Base-by-base conservation (phyloP, 176 grass and related monocot genomes). In the Alopecurus myosuroides region DNA sequence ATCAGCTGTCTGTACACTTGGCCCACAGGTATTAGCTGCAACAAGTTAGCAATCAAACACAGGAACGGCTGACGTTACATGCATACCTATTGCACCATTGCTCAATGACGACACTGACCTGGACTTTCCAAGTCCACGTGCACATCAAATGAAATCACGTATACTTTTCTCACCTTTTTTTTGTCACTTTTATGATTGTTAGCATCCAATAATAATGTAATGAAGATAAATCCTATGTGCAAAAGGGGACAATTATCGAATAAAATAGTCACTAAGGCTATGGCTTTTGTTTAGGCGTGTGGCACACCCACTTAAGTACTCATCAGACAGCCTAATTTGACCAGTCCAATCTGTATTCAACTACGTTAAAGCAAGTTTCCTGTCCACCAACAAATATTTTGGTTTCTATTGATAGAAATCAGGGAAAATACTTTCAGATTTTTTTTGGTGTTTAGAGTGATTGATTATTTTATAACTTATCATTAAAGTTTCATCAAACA, bases 101-200 rank as follows among this genome's bases (percentile, higher is more conserved):
- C 44, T 28, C 44, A 41, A 28, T 53, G 60, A 85, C 34, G 60
- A 55, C 82, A 77, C 23, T 12, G 1, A 10, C 15, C 71, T 84
- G 41, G 73, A 77, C 82, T 64, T 84, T 49, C 22, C 49, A 67
- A 3, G 3, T 41, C 7, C 72, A 66, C 58, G 82, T 77, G 72
- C 44, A 41, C 15, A 9, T 66, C 72, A 66, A 65, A 65, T 37
- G 31, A 42, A 42, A 39, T 39, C 0, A 13, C 60, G 65, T 65
- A 75, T 51, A 64, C 7, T 14, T n/a, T 22, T 14, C 29, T 20
- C 7, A 8, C 26, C n/a, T n/a, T 17, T 76, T 45, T n/a, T 29
- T 37, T 84, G 41, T 76, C 15, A 20, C 23, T 29, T 13, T 66
- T 66, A 66, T 35, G 62, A 0, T 12, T 18, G 31, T 36, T 81